Base-by-base conservation (phyloP, 2,329 filamentous ascomycete species). In the Venturia nashicola region DNA sequence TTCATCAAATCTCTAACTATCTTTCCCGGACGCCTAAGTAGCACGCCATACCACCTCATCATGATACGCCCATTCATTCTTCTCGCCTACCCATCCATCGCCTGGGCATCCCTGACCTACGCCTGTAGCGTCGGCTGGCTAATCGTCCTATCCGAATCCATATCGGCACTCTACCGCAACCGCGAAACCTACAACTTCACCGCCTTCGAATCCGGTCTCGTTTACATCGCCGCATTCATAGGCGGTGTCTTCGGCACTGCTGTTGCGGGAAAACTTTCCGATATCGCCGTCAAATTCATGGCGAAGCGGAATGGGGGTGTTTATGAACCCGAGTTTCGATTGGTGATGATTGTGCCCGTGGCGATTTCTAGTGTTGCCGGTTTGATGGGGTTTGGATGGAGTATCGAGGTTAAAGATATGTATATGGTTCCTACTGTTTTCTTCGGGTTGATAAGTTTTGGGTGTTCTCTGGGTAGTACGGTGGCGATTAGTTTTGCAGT, bases 351-450 rank as follows among this genome's bases (percentile, higher is more conserved):
- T 0, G 75, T 87, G 2, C 93, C 92, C 0, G 87, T 96, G 36
- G 79, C 87, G 0, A 70, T 97, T 63, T 85, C 86, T 5, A 97
- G 91, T 0, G 85, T 86, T 0, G 85, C 92, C 34, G 93, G 93
- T 0, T 82, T 97, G 18, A 96, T 97, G 86, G 93, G 91, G 1
- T 97, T 94, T 71, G 93, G 93, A 18, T 97, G 93, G 93, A 91
- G 88, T 12, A 90, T 88, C 0, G 75, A 90, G 67, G 81, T 86
- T 64, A 80, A 80, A 27, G 85, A 97, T 70, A 79, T 82, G 32
- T 97, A 90, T 89, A 95, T 96, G 62, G 90, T 96, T 0, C 93
- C 93, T 0, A 97, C 93, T 0, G 73, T 96, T 4, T 97, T 97
- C 77, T 97, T 97, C 68, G 93, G 93, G 7, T 74, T 96, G 60